These are phyloP conservation scores for Trichosanthes truncata DNA, from an alignment of 306 rosid genomes.

Conservation along the genomic window DNA sequence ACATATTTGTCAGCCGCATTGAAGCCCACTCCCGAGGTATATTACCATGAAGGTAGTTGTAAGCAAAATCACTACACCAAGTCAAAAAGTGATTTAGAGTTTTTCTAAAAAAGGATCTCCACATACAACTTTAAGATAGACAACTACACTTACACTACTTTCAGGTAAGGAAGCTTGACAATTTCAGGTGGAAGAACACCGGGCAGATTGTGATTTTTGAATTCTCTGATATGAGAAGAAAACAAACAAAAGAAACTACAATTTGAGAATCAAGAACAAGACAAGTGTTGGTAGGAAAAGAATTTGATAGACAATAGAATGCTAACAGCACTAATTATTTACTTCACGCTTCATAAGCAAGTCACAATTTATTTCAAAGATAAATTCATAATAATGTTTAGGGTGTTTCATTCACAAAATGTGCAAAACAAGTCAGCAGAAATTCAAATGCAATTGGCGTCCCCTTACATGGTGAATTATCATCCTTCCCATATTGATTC, in stretches of 20 bases:
- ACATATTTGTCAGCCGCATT: slow-evolving; percentile 42
- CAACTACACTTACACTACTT: slow-evolving; percentile 41
- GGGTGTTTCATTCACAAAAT: background rate
- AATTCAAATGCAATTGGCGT: background rate
- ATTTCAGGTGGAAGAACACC: slow-evolving; percentile 80
- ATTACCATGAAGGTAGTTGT: slow-evolving; percentile 59
- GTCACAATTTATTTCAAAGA: background rate
- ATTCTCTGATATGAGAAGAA: slow-evolving; percentile 21
- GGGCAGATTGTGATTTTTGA: slow-evolving; percentile 50
- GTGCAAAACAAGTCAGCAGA: background rate
- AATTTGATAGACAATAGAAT: background rate
- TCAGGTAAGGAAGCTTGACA: slow-evolving; percentile 67
- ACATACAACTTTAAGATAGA: background rate
- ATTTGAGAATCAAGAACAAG: background rate
- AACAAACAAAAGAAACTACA: background rate
- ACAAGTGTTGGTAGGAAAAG: background rate
- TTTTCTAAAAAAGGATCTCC: background rate
- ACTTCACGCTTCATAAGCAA: background rate
- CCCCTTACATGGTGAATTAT: background rate
- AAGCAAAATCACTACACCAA: slow-evolving; percentile 46
- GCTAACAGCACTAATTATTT: background rate
- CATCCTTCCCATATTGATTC: background rate
- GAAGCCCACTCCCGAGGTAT: slow-evolving; percentile 78
- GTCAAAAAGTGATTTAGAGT: background rate
- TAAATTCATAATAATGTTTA: background rate